These are phyloP conservation scores for Didymosphaeria variabile DNA, from an alignment of 2,329 filamentous ascomycete genomes.

Conservation along the genomic window DNA sequence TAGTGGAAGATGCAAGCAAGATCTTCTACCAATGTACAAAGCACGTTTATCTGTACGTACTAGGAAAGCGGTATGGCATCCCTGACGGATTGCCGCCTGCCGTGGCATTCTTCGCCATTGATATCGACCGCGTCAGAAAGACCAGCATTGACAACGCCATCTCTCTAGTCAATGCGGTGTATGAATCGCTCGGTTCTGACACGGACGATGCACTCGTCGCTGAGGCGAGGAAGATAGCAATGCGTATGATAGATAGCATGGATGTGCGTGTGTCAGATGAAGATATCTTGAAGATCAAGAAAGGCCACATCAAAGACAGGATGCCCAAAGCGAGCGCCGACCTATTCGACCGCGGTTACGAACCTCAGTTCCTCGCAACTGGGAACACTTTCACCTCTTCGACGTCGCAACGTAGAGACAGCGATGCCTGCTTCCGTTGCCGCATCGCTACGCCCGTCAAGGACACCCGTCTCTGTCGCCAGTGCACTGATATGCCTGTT, in stretches of 20 bases:
- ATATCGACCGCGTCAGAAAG: too few relatives aligned
- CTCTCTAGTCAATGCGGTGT: not conserved
- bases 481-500: not conserved
- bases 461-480: not conserved
- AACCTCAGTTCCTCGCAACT: too few relatives aligned
- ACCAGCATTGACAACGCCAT: not conserved
- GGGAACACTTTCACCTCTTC: too few relatives aligned
- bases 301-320: not conserved
- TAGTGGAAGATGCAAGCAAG: not conserved
- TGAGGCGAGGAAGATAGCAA: not conserved
- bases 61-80: not conserved
- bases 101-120: too few relatives aligned
- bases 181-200: not conserved
- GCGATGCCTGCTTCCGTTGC: not conserved
- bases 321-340: constrained; percentile 7
- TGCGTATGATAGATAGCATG: not conserved
- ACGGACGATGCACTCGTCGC: not conserved
- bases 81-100: not conserved
- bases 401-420: too few relatives aligned
- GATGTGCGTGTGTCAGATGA: not conserved
- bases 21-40: too few relatives aligned
- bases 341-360: not conserved
- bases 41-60: not conserved
- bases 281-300: not conserved
- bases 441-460: not conserved